phyloP scores from a whole-genome alignment of 768 basidiomycete genomes.

The Coprinopsis cinerea region DNA sequence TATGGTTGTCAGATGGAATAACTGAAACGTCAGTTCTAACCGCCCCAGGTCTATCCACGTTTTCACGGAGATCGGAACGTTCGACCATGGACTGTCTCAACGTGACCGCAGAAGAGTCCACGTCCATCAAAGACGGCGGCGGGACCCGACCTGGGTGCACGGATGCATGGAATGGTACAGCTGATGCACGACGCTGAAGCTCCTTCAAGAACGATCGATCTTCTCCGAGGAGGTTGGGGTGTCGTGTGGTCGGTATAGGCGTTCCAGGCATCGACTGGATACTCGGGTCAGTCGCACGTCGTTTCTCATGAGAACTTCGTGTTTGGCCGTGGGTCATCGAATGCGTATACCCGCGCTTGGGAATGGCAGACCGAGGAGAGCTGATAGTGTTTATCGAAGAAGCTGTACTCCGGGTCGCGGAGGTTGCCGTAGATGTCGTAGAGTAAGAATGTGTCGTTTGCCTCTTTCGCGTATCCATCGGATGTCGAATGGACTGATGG shows the following conservation, averaged over 20 bases:
- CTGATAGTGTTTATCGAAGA: background rate
- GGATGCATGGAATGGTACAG: no score
- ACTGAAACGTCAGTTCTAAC: background rate
- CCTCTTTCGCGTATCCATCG: background rate
- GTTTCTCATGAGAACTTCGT: background rate
- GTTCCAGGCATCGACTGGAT: background rate
- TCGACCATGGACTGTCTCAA: no score
- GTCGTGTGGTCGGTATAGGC: background rate
- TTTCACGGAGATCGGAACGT: no score
- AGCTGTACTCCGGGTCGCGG: background rate
- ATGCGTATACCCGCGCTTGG: constrained; percentile 1
- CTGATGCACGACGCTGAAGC: background rate
- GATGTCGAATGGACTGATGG: background rate
- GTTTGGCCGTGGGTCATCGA: background rate
- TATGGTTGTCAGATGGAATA: background rate
- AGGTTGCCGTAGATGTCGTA: background rate
- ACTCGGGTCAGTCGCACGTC: background rate
- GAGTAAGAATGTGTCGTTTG: background rate
- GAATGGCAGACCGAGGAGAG: background rate
- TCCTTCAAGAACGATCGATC: background rate
- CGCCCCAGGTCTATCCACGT: no score
- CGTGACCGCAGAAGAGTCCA: no score
- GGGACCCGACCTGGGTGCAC: no score
- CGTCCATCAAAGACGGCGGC: no score
- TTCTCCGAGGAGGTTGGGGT: background rate